Conservation (phyloP, 495 filamentous ascomycete species). For the Cercophora newfieldiana region DNA sequence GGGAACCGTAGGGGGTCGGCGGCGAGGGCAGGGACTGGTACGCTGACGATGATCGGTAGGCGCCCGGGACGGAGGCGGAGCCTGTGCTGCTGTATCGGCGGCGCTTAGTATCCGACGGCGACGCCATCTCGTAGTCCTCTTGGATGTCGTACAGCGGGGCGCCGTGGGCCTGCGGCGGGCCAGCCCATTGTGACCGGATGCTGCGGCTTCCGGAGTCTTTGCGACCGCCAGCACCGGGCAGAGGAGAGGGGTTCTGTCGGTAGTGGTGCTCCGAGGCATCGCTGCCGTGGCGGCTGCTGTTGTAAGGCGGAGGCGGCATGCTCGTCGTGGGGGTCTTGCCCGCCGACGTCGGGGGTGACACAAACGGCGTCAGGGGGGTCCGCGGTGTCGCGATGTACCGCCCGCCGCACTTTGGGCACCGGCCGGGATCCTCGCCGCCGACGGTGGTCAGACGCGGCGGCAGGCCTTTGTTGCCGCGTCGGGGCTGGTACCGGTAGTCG, state of each 20-base stretch:
- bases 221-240: background rate
- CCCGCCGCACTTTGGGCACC: conserved; percentile 64
- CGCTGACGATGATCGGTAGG: background rate
- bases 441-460: conserved; percentile 28
- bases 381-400: conserved; percentile 60
- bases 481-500: conserved; percentile 91
- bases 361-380: conserved; percentile 54
- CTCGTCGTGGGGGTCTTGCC: conserved; percentile 34
- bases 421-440: conserved; percentile 46
- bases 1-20: background rate
- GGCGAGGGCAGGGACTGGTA: conserved; percentile 12
- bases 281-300: conserved; percentile 19
- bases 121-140: conserved; percentile 46
- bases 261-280: conserved; percentile 33
- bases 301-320: conserved; percentile 15
- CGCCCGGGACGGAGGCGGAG: background rate
- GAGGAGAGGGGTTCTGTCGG: conserved; percentile 16
- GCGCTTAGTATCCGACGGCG: conserved; percentile 44
- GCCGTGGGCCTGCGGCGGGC: background rate
- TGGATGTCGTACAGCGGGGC: conserved; percentile 24
- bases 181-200: conserved; percentile 14
- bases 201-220: conserved; percentile 4
- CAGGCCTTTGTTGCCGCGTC: conserved; percentile 57
- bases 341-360: conserved; percentile 27
- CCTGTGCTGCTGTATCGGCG: conserved; percentile 12